Percentiles rank a stretch among this genome's conserved stretches.
These are phyloP conservation scores for Hyaloperonospora brassicae DNA, from an alignment of 352 stramenopile species.

Conservation along the genomic window DNA sequence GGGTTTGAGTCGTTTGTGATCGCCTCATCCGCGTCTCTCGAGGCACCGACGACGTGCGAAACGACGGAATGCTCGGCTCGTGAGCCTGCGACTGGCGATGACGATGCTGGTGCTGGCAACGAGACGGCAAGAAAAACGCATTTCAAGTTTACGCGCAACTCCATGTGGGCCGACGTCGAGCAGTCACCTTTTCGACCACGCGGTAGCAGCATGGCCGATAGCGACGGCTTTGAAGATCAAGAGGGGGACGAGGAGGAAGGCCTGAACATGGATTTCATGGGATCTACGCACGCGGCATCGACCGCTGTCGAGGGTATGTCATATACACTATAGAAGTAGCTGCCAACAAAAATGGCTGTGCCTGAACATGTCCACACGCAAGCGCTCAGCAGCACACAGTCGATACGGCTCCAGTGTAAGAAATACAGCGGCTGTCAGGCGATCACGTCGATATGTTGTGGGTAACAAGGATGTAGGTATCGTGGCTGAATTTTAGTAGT, in stretches of 20 bases:
- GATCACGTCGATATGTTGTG: not conserved
- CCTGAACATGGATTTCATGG: constrained; percentile 82
- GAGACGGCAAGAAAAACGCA: constrained; percentile 25
- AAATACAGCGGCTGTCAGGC: not conserved
- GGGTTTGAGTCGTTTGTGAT: constrained; percentile 26
- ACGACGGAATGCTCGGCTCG: constrained; percentile 18
- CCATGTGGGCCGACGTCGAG: constrained; percentile 17
- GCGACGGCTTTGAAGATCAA: constrained; percentile 24
- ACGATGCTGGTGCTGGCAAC: constrained; percentile 1
- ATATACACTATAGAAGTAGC: not conserved
- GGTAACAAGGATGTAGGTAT: no score
- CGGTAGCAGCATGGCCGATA: constrained; percentile 31
- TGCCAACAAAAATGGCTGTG: not conserved
- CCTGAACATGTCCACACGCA: constrained; percentile 11
- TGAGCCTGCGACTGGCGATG: constrained; percentile 16
- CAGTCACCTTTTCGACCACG: constrained; percentile 21
- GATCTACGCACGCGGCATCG: constrained; percentile 27
- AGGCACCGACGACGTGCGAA: constrained; percentile 5
- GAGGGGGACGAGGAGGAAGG: constrained; percentile 40
- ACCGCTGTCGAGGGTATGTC: constrained; percentile 15
- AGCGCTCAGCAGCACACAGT: constrained; percentile 16
- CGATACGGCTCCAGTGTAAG: constrained; percentile 8
- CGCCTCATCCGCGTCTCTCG: constrained; percentile 11
- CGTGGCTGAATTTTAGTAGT: no score
- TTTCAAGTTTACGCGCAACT: constrained; percentile 36